Conservation (phyloP, 2,329 filamentous ascomycete species). For the Exophiala xenobiotica region DNA sequence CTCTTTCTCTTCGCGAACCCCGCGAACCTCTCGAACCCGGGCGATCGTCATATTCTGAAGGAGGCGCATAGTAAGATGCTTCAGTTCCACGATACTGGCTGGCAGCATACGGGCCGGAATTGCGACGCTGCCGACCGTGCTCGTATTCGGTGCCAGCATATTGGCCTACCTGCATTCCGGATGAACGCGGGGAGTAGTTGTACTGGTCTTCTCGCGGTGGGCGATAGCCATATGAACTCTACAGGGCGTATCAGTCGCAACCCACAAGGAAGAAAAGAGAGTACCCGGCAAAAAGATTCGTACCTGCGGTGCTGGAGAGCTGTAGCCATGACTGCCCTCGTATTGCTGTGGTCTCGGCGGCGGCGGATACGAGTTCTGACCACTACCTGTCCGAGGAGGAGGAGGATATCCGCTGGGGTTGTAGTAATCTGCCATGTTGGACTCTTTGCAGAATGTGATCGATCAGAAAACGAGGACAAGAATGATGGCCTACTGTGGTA, state of each 20-base stretch:
- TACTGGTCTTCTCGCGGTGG: conserved; percentile 28
- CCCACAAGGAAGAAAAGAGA: too few relatives aligned
- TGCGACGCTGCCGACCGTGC: conserved; percentile 21
- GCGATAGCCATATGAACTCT: conserved; percentile 20
- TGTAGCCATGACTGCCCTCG: conserved; percentile 14
- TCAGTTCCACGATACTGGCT: conserved; percentile 21
- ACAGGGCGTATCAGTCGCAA: too few relatives aligned
- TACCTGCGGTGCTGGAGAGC: conserved; percentile 15
- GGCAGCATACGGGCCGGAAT: conserved; percentile 23
- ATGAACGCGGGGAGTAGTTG: conserved; percentile 19
- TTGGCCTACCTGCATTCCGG: conserved; percentile 24
- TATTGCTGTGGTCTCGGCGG: conserved; percentile 12
- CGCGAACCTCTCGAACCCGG: conserved; percentile 18
- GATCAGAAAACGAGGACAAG: neutral
- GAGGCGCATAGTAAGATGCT: conserved; percentile 17
- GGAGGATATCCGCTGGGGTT: conserved; percentile 19
- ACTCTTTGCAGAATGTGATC: neutral
- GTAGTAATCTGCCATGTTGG: conserved; percentile 22
- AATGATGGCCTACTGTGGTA: neutral
- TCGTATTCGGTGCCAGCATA: conserved; percentile 19
- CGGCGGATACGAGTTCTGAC: conserved; percentile 15
- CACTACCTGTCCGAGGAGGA: conserved; percentile 16
- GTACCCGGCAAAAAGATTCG: too few relatives aligned
- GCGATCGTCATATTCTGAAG: conserved; percentile 19
- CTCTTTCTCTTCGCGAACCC: conserved; percentile 15